Base-by-base conservation (phyloP, 1,284 basidiomycete species). In the Puccinia novopanici region DNA sequence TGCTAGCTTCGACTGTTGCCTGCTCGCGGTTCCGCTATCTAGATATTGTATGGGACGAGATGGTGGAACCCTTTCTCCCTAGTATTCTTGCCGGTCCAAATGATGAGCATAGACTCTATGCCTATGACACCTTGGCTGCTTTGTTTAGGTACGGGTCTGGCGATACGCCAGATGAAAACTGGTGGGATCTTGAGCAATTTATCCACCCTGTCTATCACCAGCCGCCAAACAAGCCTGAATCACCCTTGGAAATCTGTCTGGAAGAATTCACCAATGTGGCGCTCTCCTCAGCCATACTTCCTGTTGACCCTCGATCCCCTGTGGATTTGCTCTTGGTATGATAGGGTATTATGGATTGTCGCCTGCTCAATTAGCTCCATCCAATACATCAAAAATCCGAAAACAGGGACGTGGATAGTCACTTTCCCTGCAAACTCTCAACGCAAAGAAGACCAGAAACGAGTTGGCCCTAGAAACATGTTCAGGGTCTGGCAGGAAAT, bases 271-370 rank as follows among this genome's bases (percentile, higher is more conserved):
- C 67, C 0, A 54, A 45, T 40, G 48, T 37, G 9, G 65, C 63
- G 24, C 17, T 59, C 10, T 55, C 54, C 12, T 59, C 76, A 10
- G 40, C 52, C 24, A 54, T 78, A 17, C 13, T 19, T 40, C 76
- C 76, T 3, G 45, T 27, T 13, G 76, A 78, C 65, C 30, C 24
- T 78, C 8, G 76, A 78, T 45, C 45, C 57, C 42, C 54, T 78
- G n/a, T 78, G 76, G 76, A 70, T 78, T 34, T 78, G 76, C 37
- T 57, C 34, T 48, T 48, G 76, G 42, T 78, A 65, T 30, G 37
- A 50, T 17, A 78, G 71, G 42, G 65, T 78, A 24, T 42, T 78
- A 15, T 40, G 27, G n/a, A 45, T 78, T 6, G 57, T 76, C 27
- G 24, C n/a, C 3, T 52, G 22, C 22, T 57, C 76, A 27, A 70